Evolutionary conservation across 805 yeast species (phyloP).

Genomic region (Candida palmyrensis): DNA sequence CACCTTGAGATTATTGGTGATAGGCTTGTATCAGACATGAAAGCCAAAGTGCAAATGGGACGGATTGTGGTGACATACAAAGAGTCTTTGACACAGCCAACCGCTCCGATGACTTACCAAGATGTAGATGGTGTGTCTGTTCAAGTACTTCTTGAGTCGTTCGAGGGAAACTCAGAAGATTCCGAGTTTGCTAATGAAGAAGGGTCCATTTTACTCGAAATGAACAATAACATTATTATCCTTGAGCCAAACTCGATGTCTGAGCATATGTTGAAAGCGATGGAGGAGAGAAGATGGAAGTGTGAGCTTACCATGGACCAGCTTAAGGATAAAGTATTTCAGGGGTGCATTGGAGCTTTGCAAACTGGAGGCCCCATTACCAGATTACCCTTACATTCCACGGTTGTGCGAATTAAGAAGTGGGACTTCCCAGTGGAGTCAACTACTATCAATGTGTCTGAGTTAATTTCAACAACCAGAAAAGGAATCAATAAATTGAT

Average conservation of each 20-base stretch:
- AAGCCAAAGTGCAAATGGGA: slow-evolving; percentile 76
- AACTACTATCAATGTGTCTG: slow-evolving; percentile 27
- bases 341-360: slow-evolving; percentile 57
- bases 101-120: slow-evolving; percentile 12
- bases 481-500: slow-evolving; percentile 27
- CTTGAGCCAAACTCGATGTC: slow-evolving; percentile 30
- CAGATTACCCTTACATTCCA: slow-evolving; percentile 54
- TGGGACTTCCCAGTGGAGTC: slow-evolving; percentile 55
- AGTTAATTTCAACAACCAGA: slow-evolving; percentile 40
- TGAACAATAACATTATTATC: slow-evolving; percentile 45
- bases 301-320: slow-evolving; percentile 41
- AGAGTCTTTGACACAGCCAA: slow-evolving; percentile 47
- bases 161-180: slow-evolving; percentile 33
- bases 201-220: slow-evolving; percentile 33
- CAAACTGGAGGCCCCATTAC: slow-evolving; percentile 65
- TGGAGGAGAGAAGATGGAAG: slow-evolving; percentile 45
- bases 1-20: slow-evolving; percentile 87
- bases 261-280: slow-evolving; percentile 14
- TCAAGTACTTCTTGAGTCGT: slow-evolving; percentile 26
- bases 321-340: slow-evolving; percentile 47
- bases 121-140: slow-evolving; percentile 18
- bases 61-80: slow-evolving; percentile 86
- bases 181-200: slow-evolving; percentile 32
- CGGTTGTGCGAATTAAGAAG: slow-evolving; percentile 46
- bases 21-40: slow-evolving; percentile 72